Percentiles rank a stretch among this genome's conserved stretches.
Evolutionary conservation across 2,329 filamentous ascomycete genomes (phyloP).

Genomic region (Clonostachys sp.): DNA sequence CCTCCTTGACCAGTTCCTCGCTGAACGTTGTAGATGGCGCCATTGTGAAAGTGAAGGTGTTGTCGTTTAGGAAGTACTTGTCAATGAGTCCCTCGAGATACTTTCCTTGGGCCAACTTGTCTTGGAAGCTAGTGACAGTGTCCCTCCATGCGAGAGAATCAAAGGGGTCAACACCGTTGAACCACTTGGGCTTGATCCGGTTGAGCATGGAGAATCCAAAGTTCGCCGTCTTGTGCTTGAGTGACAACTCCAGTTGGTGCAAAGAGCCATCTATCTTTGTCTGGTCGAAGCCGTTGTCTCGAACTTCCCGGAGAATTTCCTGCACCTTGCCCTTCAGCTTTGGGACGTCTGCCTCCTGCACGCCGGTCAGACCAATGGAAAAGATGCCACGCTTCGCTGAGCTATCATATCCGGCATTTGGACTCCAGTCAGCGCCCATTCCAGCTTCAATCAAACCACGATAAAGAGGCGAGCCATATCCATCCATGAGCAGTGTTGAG

Average conservation of each 20-base stretch:
- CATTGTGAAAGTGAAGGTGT: constrained; percentile 92
- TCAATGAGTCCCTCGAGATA: constrained; percentile 84
- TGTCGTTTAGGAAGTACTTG: constrained; percentile 85
- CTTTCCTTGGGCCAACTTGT: constrained; percentile 65
- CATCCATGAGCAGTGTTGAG: constrained; percentile 81
- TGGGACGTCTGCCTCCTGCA: constrained; percentile 72
- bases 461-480: constrained; percentile 93
- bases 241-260: constrained; percentile 85
- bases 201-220: constrained; percentile 92
- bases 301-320: constrained; percentile 65
- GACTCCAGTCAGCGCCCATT: constrained; percentile 87
- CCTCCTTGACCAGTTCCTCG: constrained; percentile 70
- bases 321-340: constrained; percentile 73
- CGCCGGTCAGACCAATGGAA: constrained; percentile 87
- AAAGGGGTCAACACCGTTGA: constrained; percentile 91
- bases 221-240: constrained; percentile 95
- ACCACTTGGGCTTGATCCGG: constrained; percentile 87
- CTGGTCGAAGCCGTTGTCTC: constrained; percentile 76
- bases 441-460: constrained; percentile 83
- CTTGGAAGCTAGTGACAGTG: constrained; percentile 77
- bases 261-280: constrained; percentile 91
- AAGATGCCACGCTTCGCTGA: constrained; percentile 77
- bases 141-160: constrained; percentile 89
- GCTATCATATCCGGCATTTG: constrained; percentile 87
- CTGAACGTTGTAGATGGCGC: constrained; percentile 73